These are phyloP conservation scores for Royoungia palumana DNA, from an alignment of 768 basidiomycete genomes.

Conservation along the genomic window DNA sequence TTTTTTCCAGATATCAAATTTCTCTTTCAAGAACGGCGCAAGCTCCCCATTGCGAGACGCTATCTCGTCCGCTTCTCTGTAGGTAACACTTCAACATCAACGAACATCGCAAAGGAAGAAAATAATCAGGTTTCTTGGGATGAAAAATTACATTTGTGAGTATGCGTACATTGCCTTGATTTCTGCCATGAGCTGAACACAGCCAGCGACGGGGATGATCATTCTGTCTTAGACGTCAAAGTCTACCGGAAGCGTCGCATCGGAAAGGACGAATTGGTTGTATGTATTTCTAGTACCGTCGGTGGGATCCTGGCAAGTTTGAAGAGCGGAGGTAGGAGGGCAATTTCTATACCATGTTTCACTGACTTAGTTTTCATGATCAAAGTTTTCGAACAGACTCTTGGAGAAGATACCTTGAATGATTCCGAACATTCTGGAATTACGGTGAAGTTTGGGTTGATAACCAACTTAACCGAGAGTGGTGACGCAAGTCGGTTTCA, in stretches of 20 bases:
- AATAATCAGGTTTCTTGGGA: neutral
- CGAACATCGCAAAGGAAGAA: neutral
- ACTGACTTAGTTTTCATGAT: neutral
- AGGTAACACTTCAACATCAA: neutral
- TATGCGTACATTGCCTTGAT: neutral
- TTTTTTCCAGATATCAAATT: neutral
- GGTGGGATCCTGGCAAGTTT: constrained; percentile 9
- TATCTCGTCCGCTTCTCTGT: neutral
- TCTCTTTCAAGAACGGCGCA: neutral
- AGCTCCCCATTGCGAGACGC: neutral
- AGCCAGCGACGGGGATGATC: constrained; percentile 14
- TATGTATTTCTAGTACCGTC: constrained; percentile 8
- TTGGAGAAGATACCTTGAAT: neutral
- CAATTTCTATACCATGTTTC: neutral
- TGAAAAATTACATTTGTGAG: neutral
- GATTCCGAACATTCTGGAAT: too few relatives aligned
- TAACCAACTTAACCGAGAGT: neutral
- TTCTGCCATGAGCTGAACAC: neutral
- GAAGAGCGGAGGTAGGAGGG: constrained; percentile 12
- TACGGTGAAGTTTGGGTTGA: constrained; percentile 16
- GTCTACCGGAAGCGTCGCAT: constrained; percentile 11
- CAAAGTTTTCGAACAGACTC: constrained; percentile 14
- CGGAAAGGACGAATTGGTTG: constrained; percentile 9
- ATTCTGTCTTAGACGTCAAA: constrained; percentile 6
- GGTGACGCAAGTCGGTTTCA: constrained; percentile 11